phyloP scores from a whole-genome alignment of 2,329 filamentous ascomycete species.

The Waltergamsia citrina region DNA sequence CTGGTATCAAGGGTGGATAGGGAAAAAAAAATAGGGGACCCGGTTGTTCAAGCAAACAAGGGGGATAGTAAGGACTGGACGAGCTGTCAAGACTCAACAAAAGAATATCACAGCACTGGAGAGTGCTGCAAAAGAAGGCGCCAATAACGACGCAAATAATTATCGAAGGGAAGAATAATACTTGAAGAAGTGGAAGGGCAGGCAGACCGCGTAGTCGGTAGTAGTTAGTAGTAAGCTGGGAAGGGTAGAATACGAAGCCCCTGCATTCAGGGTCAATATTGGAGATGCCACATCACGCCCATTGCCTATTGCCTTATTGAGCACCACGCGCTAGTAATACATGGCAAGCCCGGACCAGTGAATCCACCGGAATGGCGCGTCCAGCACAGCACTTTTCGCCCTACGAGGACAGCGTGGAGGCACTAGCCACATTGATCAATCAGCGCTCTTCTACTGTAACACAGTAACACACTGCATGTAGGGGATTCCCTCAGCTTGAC shows the following conservation, averaged over 20 bases:
- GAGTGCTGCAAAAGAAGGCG: not conserved
- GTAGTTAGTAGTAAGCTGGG: not conserved
- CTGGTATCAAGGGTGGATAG: not conserved
- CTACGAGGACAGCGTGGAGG: no score
- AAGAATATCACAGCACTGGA: not conserved
- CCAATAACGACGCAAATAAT: constrained; percentile 1
- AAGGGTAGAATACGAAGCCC: not conserved
- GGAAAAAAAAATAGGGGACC: constrained; percentile 6
- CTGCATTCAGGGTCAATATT: constrained; percentile 2
- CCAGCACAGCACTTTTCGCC: no score
- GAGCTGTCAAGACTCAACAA: constrained; percentile 4
- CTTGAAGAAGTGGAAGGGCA: not conserved
- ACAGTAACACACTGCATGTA: no score
- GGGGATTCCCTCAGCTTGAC: not conserved
- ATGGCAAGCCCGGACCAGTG: no score
- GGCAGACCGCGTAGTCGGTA: not conserved
- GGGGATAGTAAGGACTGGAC: constrained; percentile 4
- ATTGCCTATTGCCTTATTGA: no score
- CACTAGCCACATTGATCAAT: no score
- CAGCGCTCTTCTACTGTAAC: no score
- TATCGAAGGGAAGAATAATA: constrained; percentile 1
- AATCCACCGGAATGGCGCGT: no score
- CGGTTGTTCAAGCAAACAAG: not conserved
- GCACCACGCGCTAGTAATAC: no score
- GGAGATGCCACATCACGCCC: not conserved